A percentile compares a stretch with the other conserved stretches of the same genome.
phyloP scores from a whole-genome alignment of 148 eudicot species.

The Camellia granthamiana region DNA sequence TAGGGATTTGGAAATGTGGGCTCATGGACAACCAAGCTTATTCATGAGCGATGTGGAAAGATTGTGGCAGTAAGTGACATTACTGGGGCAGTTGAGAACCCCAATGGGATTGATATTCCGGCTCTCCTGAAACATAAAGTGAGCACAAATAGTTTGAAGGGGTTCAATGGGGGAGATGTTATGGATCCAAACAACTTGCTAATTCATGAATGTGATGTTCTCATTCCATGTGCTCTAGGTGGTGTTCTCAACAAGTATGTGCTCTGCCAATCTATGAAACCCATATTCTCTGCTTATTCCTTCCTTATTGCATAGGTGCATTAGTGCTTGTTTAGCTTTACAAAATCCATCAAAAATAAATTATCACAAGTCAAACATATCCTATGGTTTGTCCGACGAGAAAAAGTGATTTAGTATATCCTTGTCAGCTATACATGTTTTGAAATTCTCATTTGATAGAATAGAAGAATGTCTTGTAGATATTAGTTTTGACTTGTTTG shows the following conservation, averaged over 20 bases:
- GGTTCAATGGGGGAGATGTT: conserved; percentile 32
- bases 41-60: conserved; percentile 54
- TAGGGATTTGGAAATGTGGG: conserved; percentile 57
- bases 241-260: conserved; percentile 33
- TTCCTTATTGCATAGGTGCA: too few relatives aligned
- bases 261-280: too few relatives aligned
- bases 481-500: too few relatives aligned
- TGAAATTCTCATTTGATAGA: too few relatives aligned
- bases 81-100: background rate
- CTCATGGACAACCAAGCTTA: conserved; percentile 45
- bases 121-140: conserved; percentile 29
- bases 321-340: too few relatives aligned
- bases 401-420: too few relatives aligned
- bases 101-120: conserved; percentile 33
- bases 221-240: conserved; percentile 40
- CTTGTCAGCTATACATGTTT: too few relatives aligned
- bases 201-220: conserved; percentile 40
- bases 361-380: too few relatives aligned
- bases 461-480: too few relatives aligned
- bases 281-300: too few relatives aligned
- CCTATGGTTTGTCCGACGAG: too few relatives aligned
- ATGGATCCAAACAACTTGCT: conserved; percentile 36
- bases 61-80: background rate
- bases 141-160: conserved; percentile 22
- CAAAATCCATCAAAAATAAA: too few relatives aligned